Percentiles rank a stretch among this genome's conserved stretches.
Conservation (phyloP, 148 eudicot genomes). For the Cornus suecica region DNA sequence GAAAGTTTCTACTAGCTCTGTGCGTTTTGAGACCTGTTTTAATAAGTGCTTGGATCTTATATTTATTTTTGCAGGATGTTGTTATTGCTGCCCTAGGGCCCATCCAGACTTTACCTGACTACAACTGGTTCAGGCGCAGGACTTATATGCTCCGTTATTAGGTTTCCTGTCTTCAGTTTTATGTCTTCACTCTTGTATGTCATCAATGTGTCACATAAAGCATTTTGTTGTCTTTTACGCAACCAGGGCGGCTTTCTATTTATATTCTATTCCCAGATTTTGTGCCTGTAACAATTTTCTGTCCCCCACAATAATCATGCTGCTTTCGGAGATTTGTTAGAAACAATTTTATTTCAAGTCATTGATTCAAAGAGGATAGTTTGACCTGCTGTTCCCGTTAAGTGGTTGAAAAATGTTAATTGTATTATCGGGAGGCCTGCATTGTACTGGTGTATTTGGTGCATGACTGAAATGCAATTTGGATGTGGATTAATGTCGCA, state of each 20-base stretch:
- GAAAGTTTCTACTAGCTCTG: neutral
- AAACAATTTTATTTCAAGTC: neutral
- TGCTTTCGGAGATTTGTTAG: slow-evolving; percentile 3
- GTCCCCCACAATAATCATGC: slow-evolving; percentile 22
- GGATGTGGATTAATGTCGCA: no score
- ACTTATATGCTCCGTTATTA: slow-evolving; percentile 86
- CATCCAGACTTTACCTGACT: slow-evolving; percentile 70
- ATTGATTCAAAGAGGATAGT: neutral
- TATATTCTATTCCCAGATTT: neutral
- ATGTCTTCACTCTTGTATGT: neutral
- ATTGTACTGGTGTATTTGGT: no score
- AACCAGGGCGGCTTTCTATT: slow-evolving; percentile 7
- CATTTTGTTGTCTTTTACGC: neutral
- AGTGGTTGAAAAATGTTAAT: no score
- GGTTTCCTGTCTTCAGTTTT: slow-evolving; percentile 13
- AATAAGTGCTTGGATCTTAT: neutral
- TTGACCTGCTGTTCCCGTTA: no score
- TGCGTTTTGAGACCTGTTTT: neutral
- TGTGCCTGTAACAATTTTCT: slow-evolving; percentile 1
- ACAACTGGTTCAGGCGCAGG: slow-evolving; percentile 97
- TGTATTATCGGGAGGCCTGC: neutral
- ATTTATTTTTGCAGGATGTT: slow-evolving; percentile 48
- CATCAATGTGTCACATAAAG: neutral
- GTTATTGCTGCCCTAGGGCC: slow-evolving; percentile 83
- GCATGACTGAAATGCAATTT: no score